A percentile compares a stretch with the other conserved stretches of the same genome.
Evolutionary conservation across 805 yeast genomes (phyloP).

Genomic region (Metschnikowia lachancei): DNA sequence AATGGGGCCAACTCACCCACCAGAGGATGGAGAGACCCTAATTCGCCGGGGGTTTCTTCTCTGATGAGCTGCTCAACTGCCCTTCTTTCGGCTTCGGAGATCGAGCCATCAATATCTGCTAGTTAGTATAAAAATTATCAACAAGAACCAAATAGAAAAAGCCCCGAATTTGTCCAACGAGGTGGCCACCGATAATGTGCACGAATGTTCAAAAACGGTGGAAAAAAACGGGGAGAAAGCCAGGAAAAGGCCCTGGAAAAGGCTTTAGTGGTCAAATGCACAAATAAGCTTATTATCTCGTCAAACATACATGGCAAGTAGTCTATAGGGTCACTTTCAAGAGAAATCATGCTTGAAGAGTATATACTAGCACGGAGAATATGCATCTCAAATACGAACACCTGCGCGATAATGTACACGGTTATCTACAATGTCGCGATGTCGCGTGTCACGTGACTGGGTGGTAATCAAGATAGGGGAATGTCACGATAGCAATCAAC

Average conservation of each 20-base stretch:
- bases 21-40: slow-evolving; percentile 15
- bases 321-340: slow-evolving; percentile 22
- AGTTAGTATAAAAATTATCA: slow-evolving; percentile 11
- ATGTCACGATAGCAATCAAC: too few species aligned
- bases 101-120: slow-evolving; percentile 33
- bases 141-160: too few species aligned
- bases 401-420: too few species aligned
- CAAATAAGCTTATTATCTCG: not conserved
- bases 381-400: too few species aligned
- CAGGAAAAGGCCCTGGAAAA: not conserved
- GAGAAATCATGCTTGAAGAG: slow-evolving; percentile 1
- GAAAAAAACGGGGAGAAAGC: not conserved
- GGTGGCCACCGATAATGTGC: not conserved
- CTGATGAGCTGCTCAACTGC: slow-evolving; percentile 36
- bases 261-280: too few species aligned
- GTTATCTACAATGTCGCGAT: too few species aligned
- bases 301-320: slow-evolving; percentile 40
- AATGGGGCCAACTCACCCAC: slow-evolving; percentile 21
- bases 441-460: too few species aligned
- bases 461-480: too few species aligned
- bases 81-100: slow-evolving; percentile 35
- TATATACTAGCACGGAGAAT: too few species aligned
- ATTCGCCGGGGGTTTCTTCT: slow-evolving; percentile 22
- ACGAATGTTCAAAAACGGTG: not conserved
- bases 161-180: not conserved